These are phyloP conservation scores for Stereocaulon alpinum DNA, from an alignment of 495 filamentous ascomycete genomes.

Conservation along the genomic window DNA sequence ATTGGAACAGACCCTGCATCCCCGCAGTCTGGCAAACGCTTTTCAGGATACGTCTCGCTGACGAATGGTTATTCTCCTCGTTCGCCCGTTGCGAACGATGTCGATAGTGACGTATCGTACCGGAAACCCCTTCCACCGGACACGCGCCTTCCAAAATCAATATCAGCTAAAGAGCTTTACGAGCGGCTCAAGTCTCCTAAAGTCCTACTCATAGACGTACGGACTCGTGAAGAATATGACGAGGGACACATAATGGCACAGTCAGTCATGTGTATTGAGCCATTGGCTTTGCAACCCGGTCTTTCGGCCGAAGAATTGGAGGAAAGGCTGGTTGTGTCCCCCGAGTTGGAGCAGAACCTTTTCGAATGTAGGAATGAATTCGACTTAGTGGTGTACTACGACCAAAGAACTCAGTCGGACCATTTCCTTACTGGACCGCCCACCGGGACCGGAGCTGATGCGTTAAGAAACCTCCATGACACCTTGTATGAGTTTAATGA, in stretches of 20 bases:
- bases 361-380: slow-evolving; percentile 71
- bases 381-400: slow-evolving; percentile 85
- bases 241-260: slow-evolving; percentile 74
- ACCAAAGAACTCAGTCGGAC: slow-evolving; percentile 52
- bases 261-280: slow-evolving; percentile 82
- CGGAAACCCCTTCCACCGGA: not conserved
- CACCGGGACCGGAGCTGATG: slow-evolving; percentile 41
- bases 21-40: slow-evolving; percentile 13
- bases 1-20: slow-evolving; percentile 14
- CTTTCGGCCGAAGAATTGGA: slow-evolving; percentile 79
- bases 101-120: not conserved
- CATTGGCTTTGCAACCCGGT: slow-evolving; percentile 60
- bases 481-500: slow-evolving; percentile 76
- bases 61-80: slow-evolving; percentile 5
- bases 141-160: slow-evolving; percentile 21
- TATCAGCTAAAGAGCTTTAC: slow-evolving; percentile 55
- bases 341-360: slow-evolving; percentile 58
- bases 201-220: slow-evolving; percentile 77
- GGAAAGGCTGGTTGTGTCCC: slow-evolving; percentile 71
- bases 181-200: slow-evolving; percentile 52
- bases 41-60: slow-evolving; percentile 3
- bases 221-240: slow-evolving; percentile 72
- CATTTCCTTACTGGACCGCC: slow-evolving; percentile 39
- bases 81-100: slow-evolving; percentile 6
- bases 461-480: slow-evolving; percentile 60